Percentiles rank a stretch among this genome's conserved stretches.
These are phyloP conservation scores for Suhomyces bolitotheri DNA, from an alignment of 1,139 yeast species.

Conservation along the genomic window DNA sequence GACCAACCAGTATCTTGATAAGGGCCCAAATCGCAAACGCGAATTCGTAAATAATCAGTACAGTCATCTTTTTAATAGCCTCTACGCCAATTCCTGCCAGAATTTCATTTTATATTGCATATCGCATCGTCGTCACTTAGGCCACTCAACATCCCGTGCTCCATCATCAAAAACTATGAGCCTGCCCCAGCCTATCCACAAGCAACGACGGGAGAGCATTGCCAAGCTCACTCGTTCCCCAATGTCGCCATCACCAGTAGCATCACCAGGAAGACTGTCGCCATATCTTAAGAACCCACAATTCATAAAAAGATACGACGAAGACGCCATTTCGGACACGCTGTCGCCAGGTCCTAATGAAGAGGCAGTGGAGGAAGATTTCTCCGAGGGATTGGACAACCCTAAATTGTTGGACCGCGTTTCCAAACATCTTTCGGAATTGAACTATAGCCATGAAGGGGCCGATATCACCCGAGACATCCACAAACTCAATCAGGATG, in stretches of 20 bases:
- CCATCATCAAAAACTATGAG: constrained; percentile 8
- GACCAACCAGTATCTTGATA: too few species aligned
- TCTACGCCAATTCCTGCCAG: too few species aligned
- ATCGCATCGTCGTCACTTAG: too few species aligned
- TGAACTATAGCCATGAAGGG: constrained; percentile 19
- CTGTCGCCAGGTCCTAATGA: constrained; percentile 11
- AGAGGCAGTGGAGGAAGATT: constrained; percentile 15
- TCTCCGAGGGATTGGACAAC: constrained; percentile 26
- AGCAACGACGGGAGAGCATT: constrained; percentile 13
- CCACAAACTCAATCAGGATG: constrained; percentile 17
- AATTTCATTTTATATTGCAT: too few species aligned
- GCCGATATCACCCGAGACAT: constrained; percentile 27
- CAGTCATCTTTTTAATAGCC: too few species aligned
- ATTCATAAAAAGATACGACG: constrained; percentile 11
- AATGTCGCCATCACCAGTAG: constrained; percentile 14
- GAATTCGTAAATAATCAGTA: too few species aligned
- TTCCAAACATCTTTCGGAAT: constrained; percentile 31
- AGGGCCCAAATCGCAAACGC: too few species aligned
- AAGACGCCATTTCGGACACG: constrained; percentile 12
- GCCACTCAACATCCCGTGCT: too few species aligned
- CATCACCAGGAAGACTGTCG: constrained; percentile 9
- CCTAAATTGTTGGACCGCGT: constrained; percentile 27
- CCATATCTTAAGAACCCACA: constrained; percentile 8
- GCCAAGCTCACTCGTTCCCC: constrained; percentile 18
- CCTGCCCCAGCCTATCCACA: constrained; percentile 9